Evolutionary conservation across 2,329 filamentous ascomycete genomes (phyloP).

Genomic region (Penicillium aurantiogriseum): DNA sequence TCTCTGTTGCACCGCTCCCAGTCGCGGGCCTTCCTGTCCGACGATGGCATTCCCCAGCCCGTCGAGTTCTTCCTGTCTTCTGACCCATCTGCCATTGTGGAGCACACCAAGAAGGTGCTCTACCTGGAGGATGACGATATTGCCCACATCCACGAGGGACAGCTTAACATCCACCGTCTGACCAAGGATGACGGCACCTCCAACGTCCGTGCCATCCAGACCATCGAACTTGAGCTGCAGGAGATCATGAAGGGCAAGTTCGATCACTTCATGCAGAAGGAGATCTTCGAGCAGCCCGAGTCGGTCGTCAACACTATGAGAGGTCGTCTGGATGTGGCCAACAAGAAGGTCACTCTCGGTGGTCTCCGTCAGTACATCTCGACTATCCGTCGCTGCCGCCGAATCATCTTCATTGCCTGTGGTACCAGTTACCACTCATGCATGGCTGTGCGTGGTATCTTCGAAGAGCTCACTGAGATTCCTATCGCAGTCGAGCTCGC

Average conservation of each 20-base stretch:
- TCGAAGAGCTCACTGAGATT: constrained; percentile 97
- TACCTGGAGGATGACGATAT: constrained; percentile 99
- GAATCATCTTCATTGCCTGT: constrained; percentile 98
- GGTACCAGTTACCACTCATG: constrained; percentile 98
- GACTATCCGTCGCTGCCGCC: constrained; percentile 92
- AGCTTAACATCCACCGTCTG: constrained; percentile 96
- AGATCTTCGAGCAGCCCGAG: constrained; percentile 99
- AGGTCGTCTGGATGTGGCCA: constrained; percentile 88
- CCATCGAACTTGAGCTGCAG: constrained; percentile 96
- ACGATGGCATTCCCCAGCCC: constrained; percentile 95
- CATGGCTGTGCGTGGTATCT: constrained; percentile 97
- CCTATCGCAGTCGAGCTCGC: constrained; percentile 95
- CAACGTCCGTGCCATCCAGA: constrained; percentile 97
- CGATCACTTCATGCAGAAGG: constrained; percentile 99
- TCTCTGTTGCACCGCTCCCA: constrained; percentile 97
- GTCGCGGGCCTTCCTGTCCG: constrained; percentile 97
- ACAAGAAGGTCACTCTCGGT: constrained; percentile 94
- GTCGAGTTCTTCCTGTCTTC: constrained; percentile 99
- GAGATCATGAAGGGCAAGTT: constrained; percentile 99
- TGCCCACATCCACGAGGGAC: constrained; percentile 98
- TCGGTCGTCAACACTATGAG: constrained; percentile 99
- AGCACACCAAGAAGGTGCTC: constrained; percentile 99
- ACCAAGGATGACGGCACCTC: constrained; percentile 95
- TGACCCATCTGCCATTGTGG: constrained; percentile 95
- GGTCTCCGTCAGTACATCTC: constrained; percentile 93